phyloP scores from a whole-genome alignment of 495 filamentous ascomycete species.

The Hypomontagnella monticulosa region DNA sequence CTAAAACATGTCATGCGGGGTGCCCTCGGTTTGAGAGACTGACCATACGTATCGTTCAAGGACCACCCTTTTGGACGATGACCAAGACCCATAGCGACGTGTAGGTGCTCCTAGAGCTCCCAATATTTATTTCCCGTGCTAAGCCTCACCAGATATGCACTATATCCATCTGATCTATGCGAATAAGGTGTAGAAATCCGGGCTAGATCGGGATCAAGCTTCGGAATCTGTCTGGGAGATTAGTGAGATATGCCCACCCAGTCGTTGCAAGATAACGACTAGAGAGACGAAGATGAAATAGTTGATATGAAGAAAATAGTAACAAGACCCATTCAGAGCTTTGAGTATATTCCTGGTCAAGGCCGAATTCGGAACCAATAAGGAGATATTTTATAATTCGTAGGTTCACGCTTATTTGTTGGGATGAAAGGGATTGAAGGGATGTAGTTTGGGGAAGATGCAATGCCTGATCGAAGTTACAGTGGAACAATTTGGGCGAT shows the following conservation, averaged over 20 bases:
- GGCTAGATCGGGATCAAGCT: neutral
- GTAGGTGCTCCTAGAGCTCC: neutral
- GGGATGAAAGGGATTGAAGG: constrained; percentile 12
- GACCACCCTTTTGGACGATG: constrained; percentile 44
- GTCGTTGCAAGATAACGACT: neutral
- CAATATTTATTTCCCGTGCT: neutral
- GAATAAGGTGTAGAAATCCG: neutral
- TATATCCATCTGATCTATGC: constrained; percentile 19
- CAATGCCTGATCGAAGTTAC: neutral
- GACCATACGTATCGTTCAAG: constrained; percentile 46
- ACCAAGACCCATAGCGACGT: constrained; percentile 30
- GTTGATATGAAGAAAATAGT: no score
- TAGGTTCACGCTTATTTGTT: constrained; percentile 16
- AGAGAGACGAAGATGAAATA: neutral
- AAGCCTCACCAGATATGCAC: constrained; percentile 3
- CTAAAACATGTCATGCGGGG: constrained; percentile 1
- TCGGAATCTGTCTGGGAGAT: neutral
- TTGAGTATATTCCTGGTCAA: neutral
- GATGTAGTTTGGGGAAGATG: constrained; percentile 9
- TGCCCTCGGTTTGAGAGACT: constrained; percentile 5
- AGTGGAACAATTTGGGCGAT: neutral
- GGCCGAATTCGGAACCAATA: neutral
- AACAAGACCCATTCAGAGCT: no score
- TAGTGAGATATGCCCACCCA: neutral
- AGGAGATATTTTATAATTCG: neutral